Percentiles rank a stretch among this genome's conserved stretches.
phyloP scores from a whole-genome alignment of 345 rosid genomes.

The Triadica sebifera region DNA sequence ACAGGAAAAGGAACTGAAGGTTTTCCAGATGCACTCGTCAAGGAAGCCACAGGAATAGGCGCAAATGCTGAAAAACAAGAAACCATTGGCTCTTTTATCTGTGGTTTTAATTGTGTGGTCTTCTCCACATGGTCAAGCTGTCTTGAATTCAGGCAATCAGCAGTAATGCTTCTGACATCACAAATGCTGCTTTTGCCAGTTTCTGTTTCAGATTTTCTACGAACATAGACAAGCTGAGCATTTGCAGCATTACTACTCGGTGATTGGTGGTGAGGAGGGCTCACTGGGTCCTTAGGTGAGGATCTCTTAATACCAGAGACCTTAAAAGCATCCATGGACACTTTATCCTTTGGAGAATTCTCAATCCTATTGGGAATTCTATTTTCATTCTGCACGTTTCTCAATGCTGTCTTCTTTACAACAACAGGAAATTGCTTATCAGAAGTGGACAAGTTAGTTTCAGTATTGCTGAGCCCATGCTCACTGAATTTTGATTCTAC shows the following conservation, averaged over 20 bases:
- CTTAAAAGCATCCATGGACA: slow-evolving; percentile 34
- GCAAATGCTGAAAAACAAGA: slow-evolving; percentile 40
- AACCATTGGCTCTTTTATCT: slow-evolving; percentile 41
- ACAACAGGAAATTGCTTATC: slow-evolving; percentile 41
- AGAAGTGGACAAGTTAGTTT: slow-evolving; percentile 31
- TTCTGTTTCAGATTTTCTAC: slow-evolving; percentile 71
- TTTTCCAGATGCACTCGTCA: slow-evolving; percentile 37
- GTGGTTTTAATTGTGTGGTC: slow-evolving; percentile 29
- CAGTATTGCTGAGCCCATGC: slow-evolving; percentile 40
- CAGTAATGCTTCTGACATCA: slow-evolving; percentile 23
- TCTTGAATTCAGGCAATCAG: slow-evolving; percentile 22
- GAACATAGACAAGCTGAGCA: slow-evolving; percentile 72
- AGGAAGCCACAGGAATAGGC: slow-evolving; percentile 39
- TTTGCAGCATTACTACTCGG: slow-evolving; percentile 44
- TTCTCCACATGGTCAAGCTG: slow-evolving; percentile 28
- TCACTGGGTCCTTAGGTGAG: slow-evolving; percentile 36
- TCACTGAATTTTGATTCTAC: slow-evolving; percentile 41
- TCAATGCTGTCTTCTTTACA: slow-evolving; percentile 54
- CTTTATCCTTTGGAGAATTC: slow-evolving; percentile 45
- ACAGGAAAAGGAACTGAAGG: slow-evolving; percentile 41
- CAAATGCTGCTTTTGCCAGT: slow-evolving; percentile 33
- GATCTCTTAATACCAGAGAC: slow-evolving; percentile 60
- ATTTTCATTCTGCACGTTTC: slow-evolving; percentile 63
- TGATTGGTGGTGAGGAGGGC: slow-evolving; percentile 39
- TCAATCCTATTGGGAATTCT: slow-evolving; percentile 37